phyloP scores from a whole-genome alignment of 306 rosid genomes.

The Malus sylvestris region DNA sequence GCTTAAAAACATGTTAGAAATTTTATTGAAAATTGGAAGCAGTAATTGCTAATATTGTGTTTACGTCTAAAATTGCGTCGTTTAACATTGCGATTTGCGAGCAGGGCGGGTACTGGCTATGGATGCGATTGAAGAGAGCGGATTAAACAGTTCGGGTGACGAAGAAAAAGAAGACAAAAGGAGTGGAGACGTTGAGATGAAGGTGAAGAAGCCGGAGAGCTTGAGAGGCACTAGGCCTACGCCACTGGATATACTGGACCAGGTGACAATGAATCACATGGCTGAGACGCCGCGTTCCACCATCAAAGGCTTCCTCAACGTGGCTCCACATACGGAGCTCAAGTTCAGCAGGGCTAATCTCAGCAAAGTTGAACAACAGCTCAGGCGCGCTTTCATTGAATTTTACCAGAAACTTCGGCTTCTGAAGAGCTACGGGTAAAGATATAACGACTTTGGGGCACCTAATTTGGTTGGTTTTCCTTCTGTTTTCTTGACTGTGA shows the following conservation, averaged over 20 bases:
- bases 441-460: neutral
- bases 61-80: neutral
- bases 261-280: slow-evolving; percentile 41
- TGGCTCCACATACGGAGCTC: slow-evolving; percentile 33
- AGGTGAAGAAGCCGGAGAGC: slow-evolving; percentile 10
- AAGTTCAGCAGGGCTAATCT: slow-evolving; percentile 43
- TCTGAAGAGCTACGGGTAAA: slow-evolving; percentile 51
- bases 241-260: slow-evolving; percentile 41
- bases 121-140: slow-evolving; percentile 43
- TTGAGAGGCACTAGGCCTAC: slow-evolving; percentile 25
- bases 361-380: slow-evolving; percentile 45
- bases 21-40: too few relatives aligned
- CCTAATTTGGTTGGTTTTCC: neutral
- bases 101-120: slow-evolving; percentile 36
- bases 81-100: neutral
- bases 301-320: slow-evolving; percentile 40
- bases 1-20: too few relatives aligned
- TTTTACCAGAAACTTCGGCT: slow-evolving; percentile 65
- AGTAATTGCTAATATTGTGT: neutral
- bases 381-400: slow-evolving; percentile 42
- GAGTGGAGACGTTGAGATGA: neutral
- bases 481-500: neutral
- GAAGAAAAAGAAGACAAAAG: slow-evolving; percentile 12
- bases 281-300: slow-evolving; percentile 58
- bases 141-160: slow-evolving; percentile 13